These are phyloP conservation scores for Carpinus viminea DNA, from an alignment of 306 rosid species.

Conservation along the genomic window DNA sequence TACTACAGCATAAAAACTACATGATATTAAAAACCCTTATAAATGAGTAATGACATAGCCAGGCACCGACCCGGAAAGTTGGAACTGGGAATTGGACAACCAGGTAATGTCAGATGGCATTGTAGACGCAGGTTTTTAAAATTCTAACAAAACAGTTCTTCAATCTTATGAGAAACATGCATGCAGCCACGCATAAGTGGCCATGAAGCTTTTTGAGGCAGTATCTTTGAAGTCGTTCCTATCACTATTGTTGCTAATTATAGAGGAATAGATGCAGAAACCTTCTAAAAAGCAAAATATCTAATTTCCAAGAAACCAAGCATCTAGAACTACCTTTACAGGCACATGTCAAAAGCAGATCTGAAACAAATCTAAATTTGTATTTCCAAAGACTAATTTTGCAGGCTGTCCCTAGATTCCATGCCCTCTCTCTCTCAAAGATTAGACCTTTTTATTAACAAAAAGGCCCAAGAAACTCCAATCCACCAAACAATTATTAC, in stretches of 20 bases:
- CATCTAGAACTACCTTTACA: conserved; percentile 10
- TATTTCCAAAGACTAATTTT: too few species aligned
- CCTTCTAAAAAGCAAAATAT: conserved; percentile 4
- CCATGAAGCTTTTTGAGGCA: conserved; percentile 28
- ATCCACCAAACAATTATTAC: conserved; percentile 16
- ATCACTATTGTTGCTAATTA: not conserved
- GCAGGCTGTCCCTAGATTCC: too few species aligned
- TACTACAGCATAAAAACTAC: conserved; percentile 3
- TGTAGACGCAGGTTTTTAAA: not conserved
- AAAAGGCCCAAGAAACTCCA: conserved; percentile 25
- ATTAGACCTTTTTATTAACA: conserved; percentile 18
- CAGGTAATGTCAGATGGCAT: conserved; percentile 7
- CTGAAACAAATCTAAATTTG: not conserved
- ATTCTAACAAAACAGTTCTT: not conserved
- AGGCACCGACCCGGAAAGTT: conserved; percentile 20
- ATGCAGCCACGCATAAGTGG: conserved; percentile 8
- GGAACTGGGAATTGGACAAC: conserved; percentile 17
- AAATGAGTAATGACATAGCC: not conserved
- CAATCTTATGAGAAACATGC: conserved; percentile 9
- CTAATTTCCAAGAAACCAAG: not conserved
- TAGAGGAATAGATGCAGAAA: conserved; percentile 1
- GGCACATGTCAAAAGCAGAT: not conserved
- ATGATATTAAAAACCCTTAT: conserved; percentile 8
- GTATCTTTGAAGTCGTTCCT: conserved; percentile 19
- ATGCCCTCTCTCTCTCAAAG: conserved; percentile 23